A percentile compares a stretch with the other conserved stretches of the same genome.
These are phyloP conservation scores for Atkinsonella hypoxylon DNA, from an alignment of 2,329 filamentous ascomycete species.

Conservation along the genomic window DNA sequence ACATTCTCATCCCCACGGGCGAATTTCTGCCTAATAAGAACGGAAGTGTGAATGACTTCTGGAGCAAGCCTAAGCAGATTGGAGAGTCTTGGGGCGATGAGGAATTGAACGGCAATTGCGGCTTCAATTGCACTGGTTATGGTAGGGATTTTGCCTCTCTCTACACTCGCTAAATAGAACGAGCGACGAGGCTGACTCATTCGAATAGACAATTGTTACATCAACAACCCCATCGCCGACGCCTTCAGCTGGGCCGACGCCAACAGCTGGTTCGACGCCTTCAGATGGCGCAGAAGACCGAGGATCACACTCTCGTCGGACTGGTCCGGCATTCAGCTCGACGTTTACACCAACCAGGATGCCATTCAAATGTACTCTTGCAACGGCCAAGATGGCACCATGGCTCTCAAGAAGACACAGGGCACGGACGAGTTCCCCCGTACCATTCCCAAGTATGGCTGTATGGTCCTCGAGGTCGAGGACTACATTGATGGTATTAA, in stretches of 20 bases:
- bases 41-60: conserved; percentile 68
- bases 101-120: conserved; percentile 62
- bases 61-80: conserved; percentile 68
- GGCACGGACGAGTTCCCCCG: conserved; percentile 47
- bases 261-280: too few species aligned
- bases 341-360: conserved; percentile 72
- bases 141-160: conserved; percentile 34
- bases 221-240: too few species aligned
- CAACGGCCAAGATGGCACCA: conserved; percentile 58
- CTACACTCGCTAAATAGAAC: not conserved
- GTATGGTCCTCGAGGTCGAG: conserved; percentile 82
- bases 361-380: conserved; percentile 86
- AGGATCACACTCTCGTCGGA: conserved; percentile 54
- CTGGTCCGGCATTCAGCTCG: conserved; percentile 73
- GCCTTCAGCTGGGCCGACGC: too few species aligned
- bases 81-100: conserved; percentile 54
- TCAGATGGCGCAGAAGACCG: too few species aligned
- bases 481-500: conserved; percentile 94
- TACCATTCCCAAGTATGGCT: conserved; percentile 64
- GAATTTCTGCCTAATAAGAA: conserved; percentile 57
- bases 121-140: conserved; percentile 72
- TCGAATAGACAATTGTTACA: conserved; percentile 50
- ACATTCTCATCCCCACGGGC: conserved; percentile 63
- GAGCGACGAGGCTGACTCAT: not conserved
- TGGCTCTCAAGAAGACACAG: conserved; percentile 59